Evolutionary conservation across 495 filamentous ascomycete species (phyloP).

Genomic region (Aspergillus avenaceus): DNA sequence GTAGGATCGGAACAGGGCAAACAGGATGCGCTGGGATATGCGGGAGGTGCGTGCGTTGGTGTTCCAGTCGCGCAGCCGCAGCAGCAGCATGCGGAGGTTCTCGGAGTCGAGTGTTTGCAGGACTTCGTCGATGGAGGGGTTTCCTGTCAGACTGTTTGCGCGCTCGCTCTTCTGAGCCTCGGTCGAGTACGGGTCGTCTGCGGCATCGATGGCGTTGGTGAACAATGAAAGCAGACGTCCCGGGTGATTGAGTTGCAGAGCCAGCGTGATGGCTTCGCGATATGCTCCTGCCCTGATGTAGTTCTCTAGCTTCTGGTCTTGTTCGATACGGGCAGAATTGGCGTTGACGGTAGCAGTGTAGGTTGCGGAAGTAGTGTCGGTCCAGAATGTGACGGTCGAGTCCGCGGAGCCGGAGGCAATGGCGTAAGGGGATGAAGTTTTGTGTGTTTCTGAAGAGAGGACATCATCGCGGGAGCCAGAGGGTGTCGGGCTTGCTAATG

Average conservation of each 20-base stretch:
- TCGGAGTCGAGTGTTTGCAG: constrained; percentile 72
- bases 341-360: constrained; percentile 63
- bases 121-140: constrained; percentile 79
- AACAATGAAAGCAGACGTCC: constrained; percentile 79
- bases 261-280: constrained; percentile 86
- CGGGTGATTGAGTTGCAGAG: constrained; percentile 89
- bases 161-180: constrained; percentile 18
- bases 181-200: constrained; percentile 30
- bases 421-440: constrained; percentile 44
- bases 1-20: constrained; percentile 71
- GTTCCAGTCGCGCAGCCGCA: constrained; percentile 90
- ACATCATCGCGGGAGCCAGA: constrained; percentile 38
- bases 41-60: constrained; percentile 84
- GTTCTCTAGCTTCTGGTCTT: constrained; percentile 90
- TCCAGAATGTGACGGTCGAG: constrained; percentile 90
- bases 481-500: constrained; percentile 64
- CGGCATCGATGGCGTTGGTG: constrained; percentile 67
- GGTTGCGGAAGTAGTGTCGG: constrained; percentile 81
- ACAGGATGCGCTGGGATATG: constrained; percentile 82
- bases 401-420: constrained; percentile 88
- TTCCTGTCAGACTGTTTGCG: constrained; percentile 55
- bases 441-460: constrained; percentile 29
- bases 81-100: constrained; percentile 75
- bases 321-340: constrained; percentile 75
- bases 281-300: constrained; percentile 81